Conservation (phyloP, 2,329 filamentous ascomycete species). For the Tolypocladium cylindrosporum region DNA sequence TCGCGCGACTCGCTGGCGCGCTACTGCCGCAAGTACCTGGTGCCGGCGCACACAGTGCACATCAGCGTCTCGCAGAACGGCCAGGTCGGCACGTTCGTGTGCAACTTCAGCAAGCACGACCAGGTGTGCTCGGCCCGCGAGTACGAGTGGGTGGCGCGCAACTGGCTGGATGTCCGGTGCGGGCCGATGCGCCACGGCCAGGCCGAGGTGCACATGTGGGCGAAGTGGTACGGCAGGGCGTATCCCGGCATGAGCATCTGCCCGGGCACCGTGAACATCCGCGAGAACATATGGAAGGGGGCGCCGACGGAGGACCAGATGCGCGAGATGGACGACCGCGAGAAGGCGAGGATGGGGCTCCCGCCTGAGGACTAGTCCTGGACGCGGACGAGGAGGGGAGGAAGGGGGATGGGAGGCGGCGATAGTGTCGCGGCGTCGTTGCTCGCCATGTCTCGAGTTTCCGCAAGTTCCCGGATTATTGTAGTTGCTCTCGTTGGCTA, state of each 20-base stretch:
- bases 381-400: too few species aligned
- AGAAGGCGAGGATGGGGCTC: too few species aligned
- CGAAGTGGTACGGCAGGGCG: conserved; percentile 2
- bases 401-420: too few species aligned
- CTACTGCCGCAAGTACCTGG: conserved; percentile 2
- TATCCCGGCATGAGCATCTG: neutral
- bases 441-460: neutral
- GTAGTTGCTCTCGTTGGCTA: too few species aligned
- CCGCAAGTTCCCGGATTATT: too few species aligned
- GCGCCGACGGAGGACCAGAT: neutral
- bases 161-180: neutral
- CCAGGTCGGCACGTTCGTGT: neutral
- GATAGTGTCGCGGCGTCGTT: neutral
- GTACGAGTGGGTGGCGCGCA: neutral
- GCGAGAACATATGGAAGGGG: neutral
- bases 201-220: neutral
- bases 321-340: neutral
- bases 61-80: conserved; percentile 1
- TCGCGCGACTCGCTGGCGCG: neutral
- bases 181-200: neutral
- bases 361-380: too few species aligned
- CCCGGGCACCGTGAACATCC: neutral
- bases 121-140: conserved; percentile 1
- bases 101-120: neutral
- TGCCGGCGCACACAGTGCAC: neutral